Evolutionary conservation across 345 rosid species (phyloP), one percentile per base, ranked within the genome.

Genomic region (Hibiscus trionum): DNA sequence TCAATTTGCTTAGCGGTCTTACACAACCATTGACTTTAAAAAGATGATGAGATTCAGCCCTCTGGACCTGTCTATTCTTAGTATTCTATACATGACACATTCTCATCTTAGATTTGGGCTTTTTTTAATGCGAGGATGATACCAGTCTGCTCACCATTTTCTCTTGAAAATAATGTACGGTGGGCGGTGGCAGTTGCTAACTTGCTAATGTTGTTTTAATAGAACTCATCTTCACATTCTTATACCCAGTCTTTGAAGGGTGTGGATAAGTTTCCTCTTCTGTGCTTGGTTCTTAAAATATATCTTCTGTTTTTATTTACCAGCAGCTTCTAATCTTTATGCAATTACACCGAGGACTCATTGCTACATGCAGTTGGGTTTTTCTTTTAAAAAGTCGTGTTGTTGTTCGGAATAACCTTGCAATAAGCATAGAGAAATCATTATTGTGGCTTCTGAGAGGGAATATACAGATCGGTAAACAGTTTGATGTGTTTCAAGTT

Each of bases 321-420:
- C 6, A 42, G 44, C 24, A 21, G 33, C 53, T 6, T 65, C 15
- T 63, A n/a, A 16, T 33, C 27, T n/a, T 4, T 17, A 17, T 63
- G 21, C 29, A 37, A 11, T 11, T n/a, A 35, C 27, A 3, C 67
- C 35, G 80, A 80, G 76, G 26, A 72, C 16, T 44, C 56, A 26
- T 66, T 24, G 19, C 35, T 44, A 2, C 35, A 21, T 21, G 33
- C 37, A 24, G 15, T 24, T 2, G 4, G 19, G n/a, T 12, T 46
- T 42, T 42, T 42, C 47, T 66, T 14, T 46, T 2, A 11, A 11
- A 0, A 49, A 21, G 5, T 46, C 5, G 49, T 44, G 35, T 66
- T 46, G n/a, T 37, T 37, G 42, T 37, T 9, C 9, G n/a, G 19
- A 6, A 24, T 66, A 12, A 26, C 33, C 15, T 66, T 24, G 35